Percentiles rank a stretch among this genome's conserved stretches.
Conservation (phyloP, 2,329 filamentous ascomycete genomes). For the Calonectria fujianensis region DNA sequence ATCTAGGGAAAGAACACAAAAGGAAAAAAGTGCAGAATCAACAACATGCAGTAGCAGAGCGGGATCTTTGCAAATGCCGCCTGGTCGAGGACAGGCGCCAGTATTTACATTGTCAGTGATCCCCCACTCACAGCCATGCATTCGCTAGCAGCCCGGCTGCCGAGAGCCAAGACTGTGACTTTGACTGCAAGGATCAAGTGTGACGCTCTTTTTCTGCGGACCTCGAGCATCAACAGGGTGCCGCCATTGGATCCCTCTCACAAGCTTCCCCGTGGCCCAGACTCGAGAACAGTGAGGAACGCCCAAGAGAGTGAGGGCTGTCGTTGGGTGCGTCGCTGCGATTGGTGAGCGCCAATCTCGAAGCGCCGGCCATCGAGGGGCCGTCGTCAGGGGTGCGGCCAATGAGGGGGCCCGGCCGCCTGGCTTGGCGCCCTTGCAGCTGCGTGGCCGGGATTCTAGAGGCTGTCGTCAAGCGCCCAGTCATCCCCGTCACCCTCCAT, state of each 20-base stretch:
- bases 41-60: conserved; percentile 32
- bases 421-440: conserved; percentile 35
- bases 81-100: conserved; percentile 45
- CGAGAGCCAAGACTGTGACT: conserved; percentile 43
- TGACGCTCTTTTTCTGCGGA: conserved; percentile 32
- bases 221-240: conserved; percentile 15
- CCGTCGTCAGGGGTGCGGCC: conserved; percentile 50
- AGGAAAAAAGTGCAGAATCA: neutral
- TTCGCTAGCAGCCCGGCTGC: conserved; percentile 33
- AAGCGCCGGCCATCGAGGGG: conserved; percentile 56
- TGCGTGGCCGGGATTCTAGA: conserved; percentile 35
- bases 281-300: conserved; percentile 43
- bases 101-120: conserved; percentile 52
- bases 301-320: conserved; percentile 40
- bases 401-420: conserved; percentile 49
- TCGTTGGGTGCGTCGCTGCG: conserved; percentile 41
- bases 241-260: conserved; percentile 48
- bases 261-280: conserved; percentile 39
- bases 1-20: conserved; percentile 40
- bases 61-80: conserved; percentile 23
- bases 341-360: conserved; percentile 54
- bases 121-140: conserved; percentile 45
- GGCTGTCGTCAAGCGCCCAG: conserved; percentile 51
- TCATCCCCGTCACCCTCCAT: conserved; percentile 29
- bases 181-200: conserved; percentile 42